Evolutionary conservation across 1,284 basidiomycete genomes (phyloP), one percentile per base, ranked within the genome.

Genomic region (Coriolopsis trogii): DNA sequence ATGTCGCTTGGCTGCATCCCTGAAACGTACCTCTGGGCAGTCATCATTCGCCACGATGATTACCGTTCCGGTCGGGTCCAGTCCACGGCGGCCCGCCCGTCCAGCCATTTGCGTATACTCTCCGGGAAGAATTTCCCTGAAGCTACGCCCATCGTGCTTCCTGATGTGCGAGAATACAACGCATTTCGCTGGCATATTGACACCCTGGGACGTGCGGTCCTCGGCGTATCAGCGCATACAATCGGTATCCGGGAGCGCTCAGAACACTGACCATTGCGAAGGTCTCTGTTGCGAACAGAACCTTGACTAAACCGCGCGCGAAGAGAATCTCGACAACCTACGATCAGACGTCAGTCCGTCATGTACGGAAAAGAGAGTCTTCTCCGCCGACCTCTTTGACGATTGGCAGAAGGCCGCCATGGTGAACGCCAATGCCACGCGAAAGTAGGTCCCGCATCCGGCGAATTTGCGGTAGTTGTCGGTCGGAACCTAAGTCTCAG

Each of bases 101-200:
- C 96, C 97, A 15, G 96, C 95, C 97, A 99, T 99, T 64, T 99
- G 97, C 0, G 97, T 99, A 67, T 98, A 98, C 71, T 96, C 93
- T 34, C 92, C 92, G 15, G 93, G 89, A 4, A 93, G 71, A 24
- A 95, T 87, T 37, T 95, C 91, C 54, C 96, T 85, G 78, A 99
- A 99, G 59, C 78, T 89, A 21, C 85, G 83, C 6, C 97, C 97
- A 64, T 99, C 97, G 68, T 99, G 96, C 69, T 99, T 99, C 46
- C 95, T 83, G 46, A 92, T 97, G 34, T 85, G 87, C 0, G 96
- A 95, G 70, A 99, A 99, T 1, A 98, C 97, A 2, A 99, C 97
- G 59, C 89, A 93, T 76, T 89, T 92, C 2, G 97, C 95, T 13
- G 97, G 97, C 97, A 99, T 99, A 72, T 99, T 99, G 53, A 99